phyloP scores from a whole-genome alignment of 2,329 filamentous ascomycete genomes.

The Phyllachora maydis region DNA sequence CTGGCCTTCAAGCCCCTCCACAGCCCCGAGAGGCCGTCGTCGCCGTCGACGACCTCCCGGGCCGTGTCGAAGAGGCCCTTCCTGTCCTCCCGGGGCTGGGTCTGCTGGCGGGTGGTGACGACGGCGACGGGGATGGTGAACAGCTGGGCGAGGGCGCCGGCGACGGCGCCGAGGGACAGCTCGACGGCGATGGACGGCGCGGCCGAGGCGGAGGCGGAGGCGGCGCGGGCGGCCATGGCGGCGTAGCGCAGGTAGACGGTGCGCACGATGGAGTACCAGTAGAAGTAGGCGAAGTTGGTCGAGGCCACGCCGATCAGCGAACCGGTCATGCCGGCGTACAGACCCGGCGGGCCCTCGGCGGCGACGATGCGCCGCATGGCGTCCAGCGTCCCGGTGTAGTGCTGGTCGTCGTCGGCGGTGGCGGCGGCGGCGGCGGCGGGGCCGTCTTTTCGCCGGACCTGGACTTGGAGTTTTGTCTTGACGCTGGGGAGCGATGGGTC shows the following conservation, averaged over 20 bases:
- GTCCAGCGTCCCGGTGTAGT: conserved; percentile 78
- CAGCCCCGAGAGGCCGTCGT: conserved; percentile 73
- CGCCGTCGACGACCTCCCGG: conserved; percentile 70
- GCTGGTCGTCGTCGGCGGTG: conserved; percentile 29
- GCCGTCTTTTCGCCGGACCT: conserved; percentile 43
- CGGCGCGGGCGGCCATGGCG: neutral
- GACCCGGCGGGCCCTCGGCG: conserved; percentile 58
- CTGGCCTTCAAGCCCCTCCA: conserved; percentile 95
- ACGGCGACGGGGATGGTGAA: conserved; percentile 96
- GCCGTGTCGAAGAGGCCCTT: conserved; percentile 79
- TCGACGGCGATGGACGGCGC: conserved; percentile 65
- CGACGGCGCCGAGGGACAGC: conserved; percentile 64
- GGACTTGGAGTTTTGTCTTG: conserved; percentile 90
- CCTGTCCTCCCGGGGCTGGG: conserved; percentile 62
- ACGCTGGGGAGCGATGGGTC: conserved; percentile 33
- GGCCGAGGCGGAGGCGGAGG: conserved; percentile 14
- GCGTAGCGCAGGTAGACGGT: conserved; percentile 51
- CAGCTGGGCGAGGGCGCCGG: conserved; percentile 78
- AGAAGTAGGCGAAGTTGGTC: conserved; percentile 98
- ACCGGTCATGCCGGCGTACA: conserved; percentile 79
- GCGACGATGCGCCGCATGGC: conserved; percentile 69
- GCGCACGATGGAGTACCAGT: conserved; percentile 89
- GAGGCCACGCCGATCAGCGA: conserved; percentile 82
- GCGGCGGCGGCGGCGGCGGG: conserved; percentile 12
- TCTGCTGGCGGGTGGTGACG: conserved; percentile 90